Conservation (phyloP, 2,329 filamentous ascomycete genomes). For the Fusarium ramigenum region DNA sequence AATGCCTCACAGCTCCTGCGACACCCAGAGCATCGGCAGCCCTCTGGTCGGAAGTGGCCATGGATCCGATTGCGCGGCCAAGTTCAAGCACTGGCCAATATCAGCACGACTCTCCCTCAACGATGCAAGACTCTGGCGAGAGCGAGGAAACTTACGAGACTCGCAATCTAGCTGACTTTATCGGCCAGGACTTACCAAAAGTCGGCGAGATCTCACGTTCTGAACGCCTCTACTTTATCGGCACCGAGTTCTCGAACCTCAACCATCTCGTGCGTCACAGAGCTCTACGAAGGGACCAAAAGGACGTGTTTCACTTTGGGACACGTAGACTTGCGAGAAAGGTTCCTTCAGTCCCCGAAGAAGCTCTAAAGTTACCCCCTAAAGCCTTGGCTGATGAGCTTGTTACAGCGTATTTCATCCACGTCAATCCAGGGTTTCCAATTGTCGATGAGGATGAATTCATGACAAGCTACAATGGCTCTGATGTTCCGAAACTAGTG, state of each 20-base stretch:
- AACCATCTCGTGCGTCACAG: conserved; percentile 64
- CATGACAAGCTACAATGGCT: conserved; percentile 58
- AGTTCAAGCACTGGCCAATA: conserved; percentile 15
- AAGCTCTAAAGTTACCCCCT: conserved; percentile 60
- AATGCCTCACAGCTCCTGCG: conserved; percentile 41
- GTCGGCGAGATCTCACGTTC: conserved; percentile 57
- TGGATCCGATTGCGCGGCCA: conserved; percentile 16
- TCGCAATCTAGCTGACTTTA: conserved; percentile 59
- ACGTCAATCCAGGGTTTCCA: conserved; percentile 62
- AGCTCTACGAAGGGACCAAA: conserved; percentile 40
- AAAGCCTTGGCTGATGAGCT: conserved; percentile 59
- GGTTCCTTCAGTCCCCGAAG: conserved; percentile 52
- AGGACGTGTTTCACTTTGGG: conserved; percentile 47
- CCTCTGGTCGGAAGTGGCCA: conserved; percentile 18
- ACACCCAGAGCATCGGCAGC: conserved; percentile 26
- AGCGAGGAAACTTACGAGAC: conserved; percentile 52
- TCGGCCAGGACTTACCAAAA: conserved; percentile 57
- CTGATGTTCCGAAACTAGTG: conserved; percentile 55
- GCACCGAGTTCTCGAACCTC: conserved; percentile 64
- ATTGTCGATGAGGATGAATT: conserved; percentile 62
- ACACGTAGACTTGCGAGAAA: conserved; percentile 49
- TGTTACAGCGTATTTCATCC: conserved; percentile 59
- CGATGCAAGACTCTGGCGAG: conserved; percentile 22
- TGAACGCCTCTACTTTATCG: conserved; percentile 63
- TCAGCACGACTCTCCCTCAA: conserved; percentile 20